Base-by-base conservation (phyloP, 116 monocot genomes). In the Cymodocea nodosa region DNA sequence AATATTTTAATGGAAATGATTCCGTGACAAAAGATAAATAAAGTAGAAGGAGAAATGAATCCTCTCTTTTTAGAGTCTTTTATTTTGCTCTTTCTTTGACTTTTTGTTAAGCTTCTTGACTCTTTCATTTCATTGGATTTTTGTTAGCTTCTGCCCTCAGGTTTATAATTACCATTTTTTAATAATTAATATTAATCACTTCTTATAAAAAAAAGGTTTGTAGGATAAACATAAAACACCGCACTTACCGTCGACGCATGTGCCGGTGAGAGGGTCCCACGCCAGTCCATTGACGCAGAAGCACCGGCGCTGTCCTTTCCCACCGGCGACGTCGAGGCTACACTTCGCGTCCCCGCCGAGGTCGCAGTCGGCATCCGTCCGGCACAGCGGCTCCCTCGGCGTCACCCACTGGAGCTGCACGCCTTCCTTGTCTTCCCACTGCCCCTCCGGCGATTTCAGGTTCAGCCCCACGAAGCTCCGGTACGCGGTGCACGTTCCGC, bases 361-460 rank as follows among this genome's bases (percentile, higher is more conserved):
- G 73, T 89, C 89, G 74, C 94, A 94, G 71, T 94, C 94, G 8
- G 65, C 53, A 78, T 89, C 84, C 22, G 80, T 23, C 20, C 56
- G 12, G 67, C 94, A 94, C 0, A 76, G 7, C 0, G 89, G 94
- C 64, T 94, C 86, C 62, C 62, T 66, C 15, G 94, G 94, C 2
- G 82, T 65, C n/a, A 62, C 73, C 94, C 94, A 94, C 77, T 79
- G 74, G 64, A 94, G 79, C 79, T 86, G 78, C 49, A 94, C 82
- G 12, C 94, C 94, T 36, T 62, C 76, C 7, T 51, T 69, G 19
- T n/a, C 18, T 15, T 23, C 75, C 94, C 94, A 94, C 62, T 65
- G 40, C n/a, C 59, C 36, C 39, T 62, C 76, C 15, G 82, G 82
- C 39, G 66, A 59, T 17, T 19, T 72, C 11, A 74, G 49, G 57